These are phyloP conservation scores for Pseudogymnoascus sp. DNA, from an alignment of 2,329 filamentous ascomycete genomes.

Conservation along the genomic window DNA sequence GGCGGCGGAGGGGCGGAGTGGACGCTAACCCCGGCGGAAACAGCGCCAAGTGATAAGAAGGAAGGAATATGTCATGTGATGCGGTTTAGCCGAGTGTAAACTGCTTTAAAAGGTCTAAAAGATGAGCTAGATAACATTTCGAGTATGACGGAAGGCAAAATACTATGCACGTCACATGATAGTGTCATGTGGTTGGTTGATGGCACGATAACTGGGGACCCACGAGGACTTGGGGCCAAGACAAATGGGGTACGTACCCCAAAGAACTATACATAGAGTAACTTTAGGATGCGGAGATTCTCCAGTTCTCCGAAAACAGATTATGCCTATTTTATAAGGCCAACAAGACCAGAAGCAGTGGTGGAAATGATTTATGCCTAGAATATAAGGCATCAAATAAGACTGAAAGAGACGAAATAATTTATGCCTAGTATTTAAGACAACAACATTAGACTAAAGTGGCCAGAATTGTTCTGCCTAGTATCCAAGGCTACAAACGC, in stretches of 20 bases:
- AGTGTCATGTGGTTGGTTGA: neutral
- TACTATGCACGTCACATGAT: neutral
- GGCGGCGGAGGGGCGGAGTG: neutral
- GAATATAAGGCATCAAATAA: neutral
- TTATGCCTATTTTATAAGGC: neutral
- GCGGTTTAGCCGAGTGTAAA: neutral
- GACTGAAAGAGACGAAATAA: no score
- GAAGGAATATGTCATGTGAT: neutral
- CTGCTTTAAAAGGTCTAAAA: neutral
- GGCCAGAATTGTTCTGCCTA: neutral
- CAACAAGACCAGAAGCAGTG: neutral
- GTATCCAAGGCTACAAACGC: neutral
- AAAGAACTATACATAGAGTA: neutral
- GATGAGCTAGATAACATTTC: neutral
- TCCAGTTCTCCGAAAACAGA: neutral
- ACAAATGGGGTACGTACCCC: neutral
- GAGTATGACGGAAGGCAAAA: neutral
- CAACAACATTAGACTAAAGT: neutral
- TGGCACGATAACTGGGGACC: neutral
- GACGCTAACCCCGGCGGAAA: neutral
- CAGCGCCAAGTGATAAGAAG: constrained; percentile 5
- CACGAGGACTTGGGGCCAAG: neutral
- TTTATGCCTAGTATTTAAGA: neutral
- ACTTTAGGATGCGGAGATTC: neutral
- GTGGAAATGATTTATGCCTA: neutral